Evolutionary conservation across 805 yeast species (phyloP).

Genomic region (Teunomyces lycoperdinae): DNA sequence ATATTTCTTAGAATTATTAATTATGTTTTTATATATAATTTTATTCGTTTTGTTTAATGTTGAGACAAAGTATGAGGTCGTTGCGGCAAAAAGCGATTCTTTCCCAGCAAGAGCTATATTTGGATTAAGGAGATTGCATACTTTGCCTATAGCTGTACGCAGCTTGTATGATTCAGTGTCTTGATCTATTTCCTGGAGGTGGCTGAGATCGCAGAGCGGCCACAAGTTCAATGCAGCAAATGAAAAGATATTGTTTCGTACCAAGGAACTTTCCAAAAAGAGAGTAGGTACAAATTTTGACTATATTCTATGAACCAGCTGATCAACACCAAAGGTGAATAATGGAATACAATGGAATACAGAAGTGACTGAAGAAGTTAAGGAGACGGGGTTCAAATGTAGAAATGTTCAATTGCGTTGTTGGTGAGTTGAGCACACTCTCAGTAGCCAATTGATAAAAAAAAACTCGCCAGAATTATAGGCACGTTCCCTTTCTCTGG

Average conservation of each 20-base stretch:
- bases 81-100: conserved; percentile 14
- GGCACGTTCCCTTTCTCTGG: not conserved
- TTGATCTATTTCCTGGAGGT: conserved; percentile 8
- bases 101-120: not conserved
- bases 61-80: conserved; percentile 22
- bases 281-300: conserved; percentile 21
- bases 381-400: conserved; percentile 23
- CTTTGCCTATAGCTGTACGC: not conserved
- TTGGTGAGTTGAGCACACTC: conserved; percentile 13
- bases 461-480: not conserved
- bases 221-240: conserved; percentile 24
- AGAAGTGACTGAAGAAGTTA: conserved; percentile 26
- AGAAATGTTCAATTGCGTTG: conserved; percentile 18
- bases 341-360: conserved; percentile 26
- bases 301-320: conserved; percentile 23
- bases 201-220: conserved; percentile 18
- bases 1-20: no score
- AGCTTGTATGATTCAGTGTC: not conserved
- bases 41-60: conserved; percentile 13
- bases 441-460: conserved; percentile 3
- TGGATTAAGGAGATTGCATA: not conserved
- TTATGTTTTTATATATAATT: no score
- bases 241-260: conserved; percentile 24
- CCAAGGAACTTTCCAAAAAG: conserved; percentile 22
- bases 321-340: conserved; percentile 23